These are phyloP conservation scores for Nemania bipapillata DNA, from an alignment of 2,329 filamentous ascomycete species.

Conservation along the genomic window DNA sequence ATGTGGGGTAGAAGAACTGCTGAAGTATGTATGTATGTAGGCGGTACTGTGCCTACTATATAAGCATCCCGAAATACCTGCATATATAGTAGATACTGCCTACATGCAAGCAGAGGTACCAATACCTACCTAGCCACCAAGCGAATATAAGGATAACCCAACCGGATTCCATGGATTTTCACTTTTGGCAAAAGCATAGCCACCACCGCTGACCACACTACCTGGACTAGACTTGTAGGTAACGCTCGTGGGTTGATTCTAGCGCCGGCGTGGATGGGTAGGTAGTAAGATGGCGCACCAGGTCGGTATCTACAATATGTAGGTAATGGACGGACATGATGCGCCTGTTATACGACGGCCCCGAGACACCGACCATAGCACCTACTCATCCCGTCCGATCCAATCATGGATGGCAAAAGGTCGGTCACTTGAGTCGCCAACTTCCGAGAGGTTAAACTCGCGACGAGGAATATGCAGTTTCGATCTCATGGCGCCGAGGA, in stretches of 20 bases:
- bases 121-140: constrained; percentile 10
- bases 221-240: neutral
- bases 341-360: neutral
- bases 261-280: neutral
- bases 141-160: constrained; percentile 13
- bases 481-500: neutral
- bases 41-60: neutral
- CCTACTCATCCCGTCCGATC: neutral
- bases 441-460: constrained; percentile 5
- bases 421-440: neutral
- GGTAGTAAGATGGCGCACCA: too few relatives aligned
- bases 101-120: too few relatives aligned
- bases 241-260: neutral
- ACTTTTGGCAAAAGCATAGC: constrained; percentile 13
- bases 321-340: too few relatives aligned
- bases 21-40: neutral
- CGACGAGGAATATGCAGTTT: neutral
- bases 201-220: constrained; percentile 28
- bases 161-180: constrained; percentile 28
- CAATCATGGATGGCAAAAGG: neutral
- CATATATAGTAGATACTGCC: neutral
- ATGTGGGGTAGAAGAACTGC: constrained; percentile 12
- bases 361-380: neutral
- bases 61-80: neutral
- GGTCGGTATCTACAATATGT: too few relatives aligned